Percentiles rank a stretch among this genome's conserved stretches.
phyloP scores from a whole-genome alignment of 1,284 basidiomycete species.

The Moesziomyces antarcticus region DNA sequence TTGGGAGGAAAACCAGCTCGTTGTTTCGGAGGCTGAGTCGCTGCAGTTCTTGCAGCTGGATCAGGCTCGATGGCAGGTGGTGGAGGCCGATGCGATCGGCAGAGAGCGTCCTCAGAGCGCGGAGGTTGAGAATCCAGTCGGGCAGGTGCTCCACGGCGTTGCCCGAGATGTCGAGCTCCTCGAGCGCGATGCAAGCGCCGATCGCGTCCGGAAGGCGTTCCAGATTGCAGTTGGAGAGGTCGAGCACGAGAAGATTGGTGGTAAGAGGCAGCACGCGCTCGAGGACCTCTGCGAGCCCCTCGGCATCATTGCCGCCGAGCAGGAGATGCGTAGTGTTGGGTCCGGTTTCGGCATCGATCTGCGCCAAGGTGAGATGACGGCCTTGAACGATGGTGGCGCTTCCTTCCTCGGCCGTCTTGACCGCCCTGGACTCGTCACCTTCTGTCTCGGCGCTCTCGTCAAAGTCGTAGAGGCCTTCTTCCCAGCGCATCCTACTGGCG shows the following conservation, averaged over 20 bases:
- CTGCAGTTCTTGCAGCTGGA: conserved; percentile 76
- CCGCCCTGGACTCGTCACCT: conserved; percentile 41
- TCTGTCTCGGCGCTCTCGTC: conserved; percentile 40
- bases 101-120: conserved; percentile 83
- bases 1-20: conserved; percentile 86
- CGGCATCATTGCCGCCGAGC: conserved; percentile 29
- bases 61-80: conserved; percentile 73
- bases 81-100: conserved; percentile 86
- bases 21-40: conserved; percentile 89
- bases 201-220: conserved; percentile 82
- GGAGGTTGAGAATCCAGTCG: conserved; percentile 78
- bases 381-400: conserved; percentile 45
- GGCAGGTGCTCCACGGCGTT: conserved; percentile 76
- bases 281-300: conserved; percentile 27
- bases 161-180: conserved; percentile 91
- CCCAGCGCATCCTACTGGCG: conserved; percentile 37
- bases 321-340: conserved; percentile 50
- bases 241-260: conserved; percentile 57
- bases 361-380: conserved; percentile 22
- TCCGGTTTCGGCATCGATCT: conserved; percentile 41
- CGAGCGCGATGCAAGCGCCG: conserved; percentile 79
- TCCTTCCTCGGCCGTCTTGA: conserved; percentile 49
- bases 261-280: conserved; percentile 42
- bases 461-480: conserved; percentile 47
- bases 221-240: conserved; percentile 77